Base-by-base conservation (phyloP, 2,329 filamentous ascomycete genomes). In the Metarhizium humberi region DNA sequence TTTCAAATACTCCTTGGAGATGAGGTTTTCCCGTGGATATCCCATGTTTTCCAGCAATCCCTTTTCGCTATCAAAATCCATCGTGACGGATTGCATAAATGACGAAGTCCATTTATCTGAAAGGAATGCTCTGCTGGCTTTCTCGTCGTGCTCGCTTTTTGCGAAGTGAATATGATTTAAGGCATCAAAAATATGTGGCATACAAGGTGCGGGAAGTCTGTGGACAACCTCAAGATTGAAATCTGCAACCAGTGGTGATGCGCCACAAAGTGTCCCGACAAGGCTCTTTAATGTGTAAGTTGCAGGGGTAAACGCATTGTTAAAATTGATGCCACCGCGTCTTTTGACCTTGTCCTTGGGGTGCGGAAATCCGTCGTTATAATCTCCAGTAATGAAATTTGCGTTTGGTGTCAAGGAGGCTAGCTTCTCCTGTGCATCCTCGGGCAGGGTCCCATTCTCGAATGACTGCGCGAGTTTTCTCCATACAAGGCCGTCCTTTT, bases 281-380 rank as follows among this genome's bases (percentile, higher is more conserved):
- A 76, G 54, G 53, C 72, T 75, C 60, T 76, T 76, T 32, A 75
- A 63, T 0, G 74, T 76, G 40, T 75, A 75, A 0, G 74, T 75
- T 3, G 68, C 66, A 0, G 73, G 66, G 0, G 74, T 75, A 49
- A 71, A 69, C 2, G 69, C 73, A 34, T 70, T 72, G 14, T 70
- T 73, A 50, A 66, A 69, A 30, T 65, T 73, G 52, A 76, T 64
- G 10, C 74, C 74, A 32, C 74, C 74, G 0, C 68, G 63, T 29
- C 57, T 60, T 29, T 56, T 58, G 47, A 56, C 53, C 0, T 56
- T 55, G 13, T 50, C 29, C 49, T 0, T 59, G 49, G 10, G 34
- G 43, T 67, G 64, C 2, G 64, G 56, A 7, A 71, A 71, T 4
- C 67, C 67, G 49, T 71, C 69, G 1, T 70, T 59, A 30, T 70